Conservation (phyloP, 192 early-diverging fungal genomes). For the Dissophora globulifera region DNA sequence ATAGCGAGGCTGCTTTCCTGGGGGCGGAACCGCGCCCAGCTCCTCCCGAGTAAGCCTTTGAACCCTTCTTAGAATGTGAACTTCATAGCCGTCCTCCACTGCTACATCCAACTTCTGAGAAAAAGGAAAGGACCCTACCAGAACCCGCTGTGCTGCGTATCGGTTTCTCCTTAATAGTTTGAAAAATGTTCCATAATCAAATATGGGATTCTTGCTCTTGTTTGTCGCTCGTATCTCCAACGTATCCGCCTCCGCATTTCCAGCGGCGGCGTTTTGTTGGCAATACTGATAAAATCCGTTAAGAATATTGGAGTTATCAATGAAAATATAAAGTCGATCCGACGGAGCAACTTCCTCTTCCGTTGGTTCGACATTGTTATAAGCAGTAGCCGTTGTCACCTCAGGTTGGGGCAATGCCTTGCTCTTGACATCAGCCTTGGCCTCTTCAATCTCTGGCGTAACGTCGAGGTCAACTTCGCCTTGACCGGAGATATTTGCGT, state of each 20-base stretch:
- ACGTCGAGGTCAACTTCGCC: too few relatives aligned
- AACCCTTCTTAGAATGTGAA: slow-evolving; percentile 51
- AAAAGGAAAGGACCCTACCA: slow-evolving; percentile 57
- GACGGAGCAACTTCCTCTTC: not conserved
- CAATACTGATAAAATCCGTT: slow-evolving; percentile 51
- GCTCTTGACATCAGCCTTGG: too few relatives aligned
- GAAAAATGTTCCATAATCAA: slow-evolving; percentile 52
- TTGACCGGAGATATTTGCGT: too few relatives aligned
- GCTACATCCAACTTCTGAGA: slow-evolving; percentile 55
- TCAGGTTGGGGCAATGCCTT: not conserved
- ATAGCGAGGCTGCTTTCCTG: slow-evolving; percentile 23
- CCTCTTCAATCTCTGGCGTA: too few relatives aligned
- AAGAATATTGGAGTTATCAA: slow-evolving; percentile 62
- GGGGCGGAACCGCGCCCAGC: slow-evolving; percentile 18
- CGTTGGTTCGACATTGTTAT: not conserved
- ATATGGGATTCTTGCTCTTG: slow-evolving; percentile 21
- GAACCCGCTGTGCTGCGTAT: slow-evolving; percentile 32
- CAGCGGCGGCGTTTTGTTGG: not conserved
- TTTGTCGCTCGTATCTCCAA: slow-evolving; percentile 10
- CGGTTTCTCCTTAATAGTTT: slow-evolving; percentile 40
- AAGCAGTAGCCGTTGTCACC: not conserved
- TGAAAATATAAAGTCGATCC: slow-evolving; percentile 50
- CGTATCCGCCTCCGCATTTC: not conserved
- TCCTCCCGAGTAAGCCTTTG: slow-evolving; percentile 37
- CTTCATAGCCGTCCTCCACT: slow-evolving; percentile 41